phyloP scores from a whole-genome alignment of 1,284 basidiomycete species.

The Puccinia brachypodii region DNA sequence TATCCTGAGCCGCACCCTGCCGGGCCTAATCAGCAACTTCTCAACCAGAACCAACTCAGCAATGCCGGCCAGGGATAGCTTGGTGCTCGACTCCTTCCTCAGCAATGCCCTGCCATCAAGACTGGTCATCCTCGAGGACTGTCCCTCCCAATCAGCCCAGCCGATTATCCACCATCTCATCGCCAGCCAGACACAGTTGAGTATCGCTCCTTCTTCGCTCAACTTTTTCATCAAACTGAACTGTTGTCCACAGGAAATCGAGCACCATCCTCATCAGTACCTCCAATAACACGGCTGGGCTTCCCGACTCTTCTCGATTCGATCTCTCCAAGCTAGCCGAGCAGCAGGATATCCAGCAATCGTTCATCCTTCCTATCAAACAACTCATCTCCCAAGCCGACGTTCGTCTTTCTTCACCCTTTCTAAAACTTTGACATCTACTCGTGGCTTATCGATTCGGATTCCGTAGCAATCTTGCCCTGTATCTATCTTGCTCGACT shows the following conservation, averaged over 20 bases:
- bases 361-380: not conserved
- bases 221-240: too few relatives aligned
- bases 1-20: too few relatives aligned
- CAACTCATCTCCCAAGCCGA: not conserved
- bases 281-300: not conserved
- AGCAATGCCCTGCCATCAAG: not conserved
- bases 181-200: not conserved
- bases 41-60: not conserved
- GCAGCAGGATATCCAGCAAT: not conserved
- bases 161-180: not conserved
- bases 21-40: too few relatives aligned
- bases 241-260: not conserved
- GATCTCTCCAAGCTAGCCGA: not conserved
- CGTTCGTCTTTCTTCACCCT: not conserved
- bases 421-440: not conserved
- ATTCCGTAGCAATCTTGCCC: not conserved
- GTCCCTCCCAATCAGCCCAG: conserved; percentile 10
- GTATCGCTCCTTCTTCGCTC: too few relatives aligned
- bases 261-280: not conserved
- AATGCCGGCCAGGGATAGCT: not conserved
- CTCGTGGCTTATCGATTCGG: too few relatives aligned
- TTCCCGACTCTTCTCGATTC: not conserved
- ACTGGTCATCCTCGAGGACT: conserved; percentile 7
- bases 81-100: not conserved
- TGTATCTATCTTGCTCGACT: conserved; percentile 8